Conservation (phyloP, 1,284 basidiomycete genomes). For the Laetiporus sulphureus region DNA sequence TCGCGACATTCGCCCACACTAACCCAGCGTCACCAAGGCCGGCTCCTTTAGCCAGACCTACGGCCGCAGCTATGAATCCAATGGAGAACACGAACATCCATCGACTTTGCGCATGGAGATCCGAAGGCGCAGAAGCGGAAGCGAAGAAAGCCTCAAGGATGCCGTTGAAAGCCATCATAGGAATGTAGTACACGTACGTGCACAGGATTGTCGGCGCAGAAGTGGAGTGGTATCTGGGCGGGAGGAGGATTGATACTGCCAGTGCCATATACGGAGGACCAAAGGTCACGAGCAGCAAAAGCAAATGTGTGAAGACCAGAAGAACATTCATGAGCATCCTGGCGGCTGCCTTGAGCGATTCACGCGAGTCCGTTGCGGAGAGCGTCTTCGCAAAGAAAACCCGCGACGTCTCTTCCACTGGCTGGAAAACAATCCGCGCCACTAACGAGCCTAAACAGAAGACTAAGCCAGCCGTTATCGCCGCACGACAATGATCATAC, state of each 20-base stretch:
- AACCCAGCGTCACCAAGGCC: constrained; percentile 63
- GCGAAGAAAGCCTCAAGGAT: constrained; percentile 86
- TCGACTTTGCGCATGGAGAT: constrained; percentile 59
- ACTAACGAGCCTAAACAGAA: constrained; percentile 90
- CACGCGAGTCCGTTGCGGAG: constrained; percentile 17
- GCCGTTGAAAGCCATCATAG: constrained; percentile 83
- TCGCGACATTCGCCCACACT: constrained; percentile 69
- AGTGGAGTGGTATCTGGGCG: constrained; percentile 59
- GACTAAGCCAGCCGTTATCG: no score
- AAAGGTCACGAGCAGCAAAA: constrained; percentile 69
- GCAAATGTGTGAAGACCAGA: constrained; percentile 68
- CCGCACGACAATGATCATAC: constrained; percentile 41
- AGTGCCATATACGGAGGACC: constrained; percentile 69
- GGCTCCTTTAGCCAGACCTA: constrained; percentile 38
- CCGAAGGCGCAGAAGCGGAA: constrained; percentile 60
- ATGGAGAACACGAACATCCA: constrained; percentile 69
- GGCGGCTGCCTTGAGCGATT: constrained; percentile 21
- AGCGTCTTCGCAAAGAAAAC: constrained; percentile 80
- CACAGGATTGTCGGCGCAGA: constrained; percentile 71
- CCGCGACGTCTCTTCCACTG: constrained; percentile 85
- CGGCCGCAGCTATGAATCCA: constrained; percentile 49
- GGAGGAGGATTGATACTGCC: constrained; percentile 65
- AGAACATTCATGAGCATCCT: constrained; percentile 38
- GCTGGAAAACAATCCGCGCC: constrained; percentile 88
- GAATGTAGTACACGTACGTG: constrained; percentile 83